Conservation (phyloP, 2,329 filamentous ascomycete genomes). For the Botryotinia convoluta region DNA sequence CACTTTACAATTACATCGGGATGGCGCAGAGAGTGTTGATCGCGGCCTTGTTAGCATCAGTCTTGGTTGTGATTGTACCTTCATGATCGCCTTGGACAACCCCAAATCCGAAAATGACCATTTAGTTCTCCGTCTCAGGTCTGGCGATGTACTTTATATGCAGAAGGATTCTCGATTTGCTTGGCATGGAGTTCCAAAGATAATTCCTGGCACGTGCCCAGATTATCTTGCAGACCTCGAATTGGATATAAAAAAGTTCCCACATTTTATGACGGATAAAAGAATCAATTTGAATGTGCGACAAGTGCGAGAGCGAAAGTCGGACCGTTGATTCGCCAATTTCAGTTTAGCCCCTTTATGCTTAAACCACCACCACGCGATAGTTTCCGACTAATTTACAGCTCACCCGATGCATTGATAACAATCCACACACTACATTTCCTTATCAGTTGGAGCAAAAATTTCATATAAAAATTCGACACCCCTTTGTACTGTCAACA, state of each 20-base stretch:
- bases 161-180: constrained; percentile 75
- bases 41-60: constrained; percentile 80
- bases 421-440: not conserved
- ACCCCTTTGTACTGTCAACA: not conserved
- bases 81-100: constrained; percentile 67
- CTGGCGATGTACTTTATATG: constrained; percentile 92
- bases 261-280: constrained; percentile 84
- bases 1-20: constrained; percentile 87
- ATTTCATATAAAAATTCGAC: not conserved
- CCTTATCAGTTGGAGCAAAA: constrained; percentile 2
- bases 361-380: not conserved
- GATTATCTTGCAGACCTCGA: constrained; percentile 74
- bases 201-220: constrained; percentile 77
- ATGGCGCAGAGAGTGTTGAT: constrained; percentile 83
- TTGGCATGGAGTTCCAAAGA: constrained; percentile 93
- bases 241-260: constrained; percentile 55
- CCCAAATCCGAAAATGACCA: constrained; percentile 41
- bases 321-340: not conserved
- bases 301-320: constrained; percentile 63
- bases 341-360: not conserved
- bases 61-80: constrained; percentile 85
- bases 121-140: constrained; percentile 66
- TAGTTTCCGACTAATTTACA: constrained; percentile 7
- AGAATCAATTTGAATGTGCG: constrained; percentile 89
- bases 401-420: constrained; percentile 8